A percentile compares a stretch with the other conserved stretches of the same genome.
phyloP scores from a whole-genome alignment of 2,329 filamentous ascomycete genomes.

The Graphium sp. region DNA sequence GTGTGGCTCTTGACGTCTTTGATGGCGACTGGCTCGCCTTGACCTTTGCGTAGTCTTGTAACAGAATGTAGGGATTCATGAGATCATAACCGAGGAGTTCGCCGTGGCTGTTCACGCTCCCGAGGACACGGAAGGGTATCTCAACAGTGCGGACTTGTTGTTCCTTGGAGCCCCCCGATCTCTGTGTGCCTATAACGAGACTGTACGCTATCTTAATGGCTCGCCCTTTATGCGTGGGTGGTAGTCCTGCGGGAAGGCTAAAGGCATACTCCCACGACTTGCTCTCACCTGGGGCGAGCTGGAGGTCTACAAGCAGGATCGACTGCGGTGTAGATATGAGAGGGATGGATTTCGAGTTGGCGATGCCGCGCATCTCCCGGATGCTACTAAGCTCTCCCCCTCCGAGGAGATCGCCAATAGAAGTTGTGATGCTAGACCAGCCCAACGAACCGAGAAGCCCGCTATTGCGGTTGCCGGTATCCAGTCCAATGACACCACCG shows the following conservation, averaged over 20 bases:
- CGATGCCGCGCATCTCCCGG: conserved; percentile 82
- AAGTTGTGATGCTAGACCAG: conserved; percentile 78
- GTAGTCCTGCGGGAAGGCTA: conserved; percentile 71
- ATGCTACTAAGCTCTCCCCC: conserved; percentile 80
- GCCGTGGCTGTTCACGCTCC: conserved; percentile 77
- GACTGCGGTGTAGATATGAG: conserved; percentile 91
- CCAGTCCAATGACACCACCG: conserved; percentile 70
- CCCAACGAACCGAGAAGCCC: conserved; percentile 72
- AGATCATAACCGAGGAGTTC: conserved; percentile 86
- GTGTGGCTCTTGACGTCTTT: too few relatives aligned
- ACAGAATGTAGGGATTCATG: conserved; percentile 81
- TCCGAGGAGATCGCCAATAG: conserved; percentile 74
- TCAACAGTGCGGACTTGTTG: conserved; percentile 83
- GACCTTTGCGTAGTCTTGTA: conserved; percentile 66
- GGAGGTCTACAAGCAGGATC: conserved; percentile 85
- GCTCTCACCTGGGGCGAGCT: conserved; percentile 76
- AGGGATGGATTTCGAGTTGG: conserved; percentile 74
- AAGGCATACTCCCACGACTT: conserved; percentile 78
- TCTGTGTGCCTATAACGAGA: conserved; percentile 79
- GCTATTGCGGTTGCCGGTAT: conserved; percentile 55
- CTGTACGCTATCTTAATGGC: conserved; percentile 90
- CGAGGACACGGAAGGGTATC: conserved; percentile 80
- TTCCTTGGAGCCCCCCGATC: conserved; percentile 60
- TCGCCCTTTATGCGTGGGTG: conserved; percentile 78
- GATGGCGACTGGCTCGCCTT: conserved; percentile 25